Evolutionary conservation across 169 alveolate genomes (phyloP), one percentile per base, ranked within the genome.

Genomic region (Theileria parva): DNA sequence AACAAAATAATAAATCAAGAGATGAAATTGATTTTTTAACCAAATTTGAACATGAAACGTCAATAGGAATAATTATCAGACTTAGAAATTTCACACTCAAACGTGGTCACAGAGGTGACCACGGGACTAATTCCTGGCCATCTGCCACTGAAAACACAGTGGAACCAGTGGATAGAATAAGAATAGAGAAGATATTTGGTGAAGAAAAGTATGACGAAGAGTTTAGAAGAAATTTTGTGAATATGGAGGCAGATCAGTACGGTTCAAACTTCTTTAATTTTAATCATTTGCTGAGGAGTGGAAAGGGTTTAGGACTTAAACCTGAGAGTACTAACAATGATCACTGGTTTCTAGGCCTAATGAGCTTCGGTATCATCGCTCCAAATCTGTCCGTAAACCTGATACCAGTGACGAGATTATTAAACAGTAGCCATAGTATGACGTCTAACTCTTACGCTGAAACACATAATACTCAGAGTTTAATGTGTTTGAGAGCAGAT

Each of bases 341-440:
- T 39, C 51, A 63, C 21, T 63, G 71, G 71, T 63, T 63, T 32
- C 48, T 63, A 39, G 71, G 71, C 5, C 15, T 15, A 0, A 27
- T 63, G 71, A 27, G 51, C 50, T 63, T 63, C 25, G 71, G 71
- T 6, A 63, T 63, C 48, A 21, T 63, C n/a, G 71, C 71, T 12
- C 71, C 71, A 21, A 63, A 63, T 39, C 50, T 63, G 0, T 28
- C 53, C 34, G 71, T 63, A 0, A 21, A 7, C 0, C 37, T 63
- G 2, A 63, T 63, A 23, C 71, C 71, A 2, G 15, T 21, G 7
- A 2, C 71, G 7, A 63, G 15, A 21, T 13, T 44, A 11, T 44
- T 44, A 0, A 13, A 44, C 53, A 32, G 5, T 32, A 32, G 37
- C 5, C 37, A 32, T 2, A 32, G 1, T 32, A 2, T 32, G 37